Base-by-base conservation (phyloP, 805 yeast genomes). In the Myxozyma vanderwaltii region DNA sequence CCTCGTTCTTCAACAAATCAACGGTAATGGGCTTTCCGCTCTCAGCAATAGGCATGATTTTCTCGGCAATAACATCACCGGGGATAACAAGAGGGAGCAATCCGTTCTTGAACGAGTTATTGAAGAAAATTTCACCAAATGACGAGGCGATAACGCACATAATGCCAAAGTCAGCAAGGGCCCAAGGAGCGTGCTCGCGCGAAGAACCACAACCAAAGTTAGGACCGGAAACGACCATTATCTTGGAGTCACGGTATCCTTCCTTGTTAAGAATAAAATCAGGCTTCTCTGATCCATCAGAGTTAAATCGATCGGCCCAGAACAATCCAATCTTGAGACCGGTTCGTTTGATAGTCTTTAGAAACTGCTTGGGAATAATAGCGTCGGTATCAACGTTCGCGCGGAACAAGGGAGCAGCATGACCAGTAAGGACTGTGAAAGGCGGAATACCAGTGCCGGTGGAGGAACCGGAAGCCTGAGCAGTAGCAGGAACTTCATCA, bases 161-260 rank as follows among this genome's bases (percentile, higher is more conserved):
- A 75, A 94, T 91, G 75, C 99, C 99, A 71, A 94, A 94, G 77
- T 94, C 99, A 70, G 91, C 91, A 67, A 94, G 81, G 1, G 99
- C 98, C 99, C 99, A 94, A 59, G 99, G 98, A 35, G 99, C 99
- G 71, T 94, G 99, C 76, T 94, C 99, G 82, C 99, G 89, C 1
- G 97, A 91, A 41, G 97, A 91, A 70, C 99, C 99, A 79, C 99
- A 94, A 67, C 99, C 99, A 73, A 94, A 94, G 80, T 94, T 94
- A 73, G 89, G 96, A 74, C 99, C 99, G 44, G 95, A 85, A 61
- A 91, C 96, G 67, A 92, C 86, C 66, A 94, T 79, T 67, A 92
- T 86, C 75, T 88, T 85, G 21, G 98, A 86, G 24, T 81, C 70
- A 66, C 86, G 83, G 80, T 85, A 92, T 53, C 97, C 96, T 56